Evolutionary conservation across 257 asterid genomes (phyloP), one percentile per base, ranked within the genome.

Genomic region (Plantago elongata): DNA sequence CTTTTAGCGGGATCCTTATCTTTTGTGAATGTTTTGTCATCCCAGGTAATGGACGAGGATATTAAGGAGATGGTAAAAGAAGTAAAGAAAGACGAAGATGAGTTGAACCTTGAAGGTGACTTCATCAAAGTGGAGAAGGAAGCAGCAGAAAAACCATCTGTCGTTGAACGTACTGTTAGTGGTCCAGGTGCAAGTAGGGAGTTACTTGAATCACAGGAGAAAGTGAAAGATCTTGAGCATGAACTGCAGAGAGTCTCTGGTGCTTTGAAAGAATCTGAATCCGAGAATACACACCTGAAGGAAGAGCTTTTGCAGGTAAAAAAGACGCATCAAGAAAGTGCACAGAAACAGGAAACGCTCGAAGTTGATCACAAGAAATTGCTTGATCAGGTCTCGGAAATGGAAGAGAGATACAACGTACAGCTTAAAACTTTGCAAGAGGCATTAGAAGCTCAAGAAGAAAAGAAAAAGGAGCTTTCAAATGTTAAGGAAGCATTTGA

Each of bases 91-190:
- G 85, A 83, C 16, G 90, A 81, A 13, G 84, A 85, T n/a, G 97
- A 85, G 48, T 60, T 78, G 11, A 55, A 62, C 49, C 66, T 84
- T 14, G 97, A 92, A 34, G 95, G 94, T 9, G 99, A 83, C 59
- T 86, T 92, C 78, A 80, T 92, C 1, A 92, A 89, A 79, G 95
- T 92, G 27, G 97, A 89, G 76, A 92, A 77, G 69, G 93, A 88
- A 67, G 49, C 15, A 10, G 81, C 49, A 13, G 74, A 68, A 58
- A 68, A 69, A 52, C 64, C 78, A 45, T 12, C 79, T 42, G 64
- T 54, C 0, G 38, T 37, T 7, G 73, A 63, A 47, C 79, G 45
- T 9, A 61, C 61, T 34, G 44, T 69, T 27, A 62, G 67, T 70
- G 60, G 61, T 58, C 61, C 61, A 13, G 78, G 80, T 58, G 27